Evolutionary conservation across 192 early-diverging fungal species (phyloP).

Genomic region (Linnemannia hyalina): DNA sequence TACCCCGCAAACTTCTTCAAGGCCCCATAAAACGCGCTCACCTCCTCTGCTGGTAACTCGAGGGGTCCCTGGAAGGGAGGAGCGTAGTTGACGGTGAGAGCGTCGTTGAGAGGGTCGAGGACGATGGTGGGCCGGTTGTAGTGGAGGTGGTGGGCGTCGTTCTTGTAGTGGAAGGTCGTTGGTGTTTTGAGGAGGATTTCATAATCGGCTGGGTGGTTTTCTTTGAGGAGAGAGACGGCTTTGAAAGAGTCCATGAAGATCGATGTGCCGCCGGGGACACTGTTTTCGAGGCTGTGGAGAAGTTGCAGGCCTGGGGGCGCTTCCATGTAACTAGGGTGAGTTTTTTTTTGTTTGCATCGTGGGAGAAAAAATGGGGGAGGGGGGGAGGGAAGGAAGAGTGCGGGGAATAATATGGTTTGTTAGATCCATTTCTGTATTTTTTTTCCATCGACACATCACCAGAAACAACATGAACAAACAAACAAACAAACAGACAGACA

Average conservation of each 20-base stretch:
- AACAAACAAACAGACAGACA: neutral
- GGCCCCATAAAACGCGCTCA: slow-evolving; percentile 73
- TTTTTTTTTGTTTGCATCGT: neutral
- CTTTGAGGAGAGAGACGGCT: slow-evolving; percentile 73
- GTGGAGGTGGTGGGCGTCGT: slow-evolving; percentile 81
- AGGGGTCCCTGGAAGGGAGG: slow-evolving; percentile 90
- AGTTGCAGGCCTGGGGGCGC: slow-evolving; percentile 85
- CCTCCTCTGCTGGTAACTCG: slow-evolving; percentile 53
- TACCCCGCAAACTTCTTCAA: slow-evolving; percentile 71
- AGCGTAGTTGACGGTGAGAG: slow-evolving; percentile 77
- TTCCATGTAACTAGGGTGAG: slow-evolving; percentile 75
- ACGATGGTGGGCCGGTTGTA: slow-evolving; percentile 78
- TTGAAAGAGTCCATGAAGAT: slow-evolving; percentile 83
- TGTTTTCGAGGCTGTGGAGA: slow-evolving; percentile 82
- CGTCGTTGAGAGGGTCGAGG: slow-evolving; percentile 49
- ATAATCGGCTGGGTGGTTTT: slow-evolving; percentile 70
- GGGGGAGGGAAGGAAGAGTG: neutral
- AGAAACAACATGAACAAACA: neutral
- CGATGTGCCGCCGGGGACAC: slow-evolving; percentile 78
- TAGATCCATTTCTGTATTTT: neutral
- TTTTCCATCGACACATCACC: neutral
- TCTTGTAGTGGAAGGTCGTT: slow-evolving; percentile 85
- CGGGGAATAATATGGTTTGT: neutral
- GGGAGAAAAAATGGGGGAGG: neutral
- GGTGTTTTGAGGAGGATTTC: slow-evolving; percentile 67